Evolutionary conservation across 2,329 filamentous ascomycete genomes (phyloP).

Genomic region (Malbranchea cinnamomea): DNA sequence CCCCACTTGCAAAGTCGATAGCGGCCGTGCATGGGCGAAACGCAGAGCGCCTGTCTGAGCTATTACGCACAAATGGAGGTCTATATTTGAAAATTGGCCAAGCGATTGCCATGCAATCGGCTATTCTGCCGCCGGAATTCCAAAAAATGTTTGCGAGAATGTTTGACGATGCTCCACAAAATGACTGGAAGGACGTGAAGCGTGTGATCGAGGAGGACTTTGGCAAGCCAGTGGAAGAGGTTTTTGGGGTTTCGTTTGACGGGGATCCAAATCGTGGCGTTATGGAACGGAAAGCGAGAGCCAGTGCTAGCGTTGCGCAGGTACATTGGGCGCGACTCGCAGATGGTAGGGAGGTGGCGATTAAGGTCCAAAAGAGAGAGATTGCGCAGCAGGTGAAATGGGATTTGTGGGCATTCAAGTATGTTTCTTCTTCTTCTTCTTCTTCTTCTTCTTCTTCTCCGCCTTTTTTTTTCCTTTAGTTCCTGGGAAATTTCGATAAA

Average conservation of each 20-base stretch:
- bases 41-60: slow-evolving; percentile 65
- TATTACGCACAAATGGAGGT: slow-evolving; percentile 76
- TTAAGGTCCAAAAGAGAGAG: slow-evolving; percentile 94
- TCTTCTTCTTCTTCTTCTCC: neutral
- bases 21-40: slow-evolving; percentile 68
- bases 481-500: too few species aligned
- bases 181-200: slow-evolving; percentile 73
- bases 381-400: slow-evolving; percentile 81
- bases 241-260: slow-evolving; percentile 77
- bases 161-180: slow-evolving; percentile 96
- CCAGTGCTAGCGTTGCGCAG: slow-evolving; percentile 82
- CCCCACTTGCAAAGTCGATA: slow-evolving; percentile 57
- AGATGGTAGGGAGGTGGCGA: slow-evolving; percentile 80
- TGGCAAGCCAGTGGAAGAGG: slow-evolving; percentile 68
- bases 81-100: slow-evolving; percentile 96
- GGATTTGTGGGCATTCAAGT: slow-evolving; percentile 94
- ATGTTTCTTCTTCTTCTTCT: slow-evolving; percentile 18
- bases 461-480: neutral
- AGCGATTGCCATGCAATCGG: slow-evolving; percentile 96
- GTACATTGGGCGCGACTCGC: slow-evolving; percentile 83
- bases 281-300: slow-evolving; percentile 57
- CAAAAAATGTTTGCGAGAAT: slow-evolving; percentile 91
- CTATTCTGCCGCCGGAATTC: slow-evolving; percentile 83
- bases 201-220: slow-evolving; percentile 79
- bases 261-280: slow-evolving; percentile 48